A percentile compares a stretch with the other conserved stretches of the same genome.
These are phyloP conservation scores for Rubroshorea leprosula DNA, from an alignment of 345 rosid species.

Conservation along the genomic window DNA sequence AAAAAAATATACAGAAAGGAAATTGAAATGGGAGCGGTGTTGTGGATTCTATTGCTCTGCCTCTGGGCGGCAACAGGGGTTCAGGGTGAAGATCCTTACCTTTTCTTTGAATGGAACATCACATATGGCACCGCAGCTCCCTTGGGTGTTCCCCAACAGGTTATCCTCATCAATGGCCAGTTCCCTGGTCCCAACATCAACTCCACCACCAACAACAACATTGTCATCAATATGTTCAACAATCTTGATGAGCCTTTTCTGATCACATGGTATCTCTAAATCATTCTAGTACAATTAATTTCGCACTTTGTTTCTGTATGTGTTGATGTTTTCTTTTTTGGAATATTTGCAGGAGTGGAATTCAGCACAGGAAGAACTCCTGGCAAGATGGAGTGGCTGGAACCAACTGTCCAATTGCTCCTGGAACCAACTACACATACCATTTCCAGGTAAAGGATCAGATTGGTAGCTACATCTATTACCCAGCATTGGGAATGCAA, in stretches of 20 bases:
- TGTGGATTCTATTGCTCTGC: slow-evolving; percentile 15
- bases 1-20: background rate
- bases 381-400: slow-evolving; percentile 79
- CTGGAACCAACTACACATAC: slow-evolving; percentile 69
- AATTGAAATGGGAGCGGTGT: slow-evolving; percentile 18
- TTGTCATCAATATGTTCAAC: slow-evolving; percentile 69
- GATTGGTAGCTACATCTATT: slow-evolving; percentile 71
- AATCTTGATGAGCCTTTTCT: slow-evolving; percentile 76
- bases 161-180: slow-evolving; percentile 63
- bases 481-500: slow-evolving; percentile 45
- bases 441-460: slow-evolving; percentile 87
- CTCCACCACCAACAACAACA: slow-evolving; percentile 71
- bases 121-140: slow-evolving; percentile 74
- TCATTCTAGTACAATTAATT: too few relatives aligned
- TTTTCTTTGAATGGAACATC: slow-evolving; percentile 69
- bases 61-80: slow-evolving; percentile 21
- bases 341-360: slow-evolving; percentile 59
- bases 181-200: slow-evolving; percentile 83
- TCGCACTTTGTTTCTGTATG: slow-evolving; percentile 43
- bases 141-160: slow-evolving; percentile 71
- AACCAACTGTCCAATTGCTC: slow-evolving; percentile 67
- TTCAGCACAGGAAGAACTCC: slow-evolving; percentile 79
- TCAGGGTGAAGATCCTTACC: slow-evolving; percentile 62
- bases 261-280: slow-evolving; percentile 60
- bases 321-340: slow-evolving; percentile 67